These are phyloP conservation scores for Penium margaritaceum DNA, from an alignment of 139 green algal species.

Conservation along the genomic window DNA sequence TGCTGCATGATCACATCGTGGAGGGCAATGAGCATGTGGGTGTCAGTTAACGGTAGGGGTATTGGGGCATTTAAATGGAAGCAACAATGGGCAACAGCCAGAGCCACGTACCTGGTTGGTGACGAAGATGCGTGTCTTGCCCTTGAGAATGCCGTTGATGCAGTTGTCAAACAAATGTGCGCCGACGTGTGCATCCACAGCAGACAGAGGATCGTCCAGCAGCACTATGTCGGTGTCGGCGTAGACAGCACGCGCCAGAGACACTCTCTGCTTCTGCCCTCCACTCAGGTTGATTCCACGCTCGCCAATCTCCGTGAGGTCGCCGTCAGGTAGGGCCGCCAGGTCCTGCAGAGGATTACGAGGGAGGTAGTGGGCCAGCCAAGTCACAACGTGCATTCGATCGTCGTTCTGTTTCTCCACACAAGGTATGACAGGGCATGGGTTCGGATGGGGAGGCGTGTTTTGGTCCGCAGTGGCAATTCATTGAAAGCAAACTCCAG, in stretches of 20 bases:
- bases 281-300: too few relatives aligned
- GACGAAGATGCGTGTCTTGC: slow-evolving; percentile 66
- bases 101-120: slow-evolving; percentile 45
- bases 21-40: too few relatives aligned
- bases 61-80: too few relatives aligned
- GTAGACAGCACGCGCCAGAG: too few relatives aligned
- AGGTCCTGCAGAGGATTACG: slow-evolving; percentile 52
- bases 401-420: neutral
- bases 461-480: too few relatives aligned
- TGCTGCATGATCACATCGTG: too few relatives aligned
- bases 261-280: too few relatives aligned
- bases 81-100: too few relatives aligned
- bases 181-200: slow-evolving; percentile 41
- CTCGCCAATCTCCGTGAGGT: too few relatives aligned
- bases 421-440: neutral
- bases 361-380: neutral
- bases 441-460: too few relatives aligned
- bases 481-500: too few relatives aligned
- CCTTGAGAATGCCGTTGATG: slow-evolving; percentile 51
- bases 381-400: neutral
- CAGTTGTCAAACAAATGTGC: slow-evolving; percentile 72
- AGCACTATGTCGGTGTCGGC: slow-evolving; percentile 31
- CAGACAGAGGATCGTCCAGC: slow-evolving; percentile 45
- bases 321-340: slow-evolving; percentile 52
- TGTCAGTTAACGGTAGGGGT: too few relatives aligned